Evolutionary conservation across 768 basidiomycete genomes (phyloP), one percentile per base, ranked within the genome.

Genomic region (Porphyrellus cyaneotinctus): DNA sequence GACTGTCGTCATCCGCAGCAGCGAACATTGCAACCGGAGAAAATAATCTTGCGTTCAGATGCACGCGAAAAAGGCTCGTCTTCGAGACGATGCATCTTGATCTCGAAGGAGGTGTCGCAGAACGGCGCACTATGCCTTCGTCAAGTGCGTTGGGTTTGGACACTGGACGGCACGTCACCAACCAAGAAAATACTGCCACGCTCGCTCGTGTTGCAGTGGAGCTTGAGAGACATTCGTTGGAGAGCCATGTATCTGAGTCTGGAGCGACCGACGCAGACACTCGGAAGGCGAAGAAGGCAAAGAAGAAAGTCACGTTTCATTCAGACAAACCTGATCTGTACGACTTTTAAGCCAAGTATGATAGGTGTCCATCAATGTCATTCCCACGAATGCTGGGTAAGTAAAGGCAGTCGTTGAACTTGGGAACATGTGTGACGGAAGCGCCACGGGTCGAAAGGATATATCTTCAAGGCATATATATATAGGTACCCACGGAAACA

Each of bases 11-110:
- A 2, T 77, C 81, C 22, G 72, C 76, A 17, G 71, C 66, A 32
- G 72, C 73, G 3, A 73, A 72, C 13, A 78, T 79, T 8, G 86
- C 84, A 0, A 83, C 83, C n/a, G 89, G 94, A 9, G 95, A 97
- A 68, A 98, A 98, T 71, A 97, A 98, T 62, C 78, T 99, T 9
- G 93, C 88, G 13, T 99, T 98, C 78, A 89, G 86, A 66, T 88
- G 91, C 63, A 97, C 86, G 62, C 77, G 95, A 60, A 92, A 89
- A 65, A 75, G 92, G 45, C 77, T 97, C 51, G 73, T 95, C 20
- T 82, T 98, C 60, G 95, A 97, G 73, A 97, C 93, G 23, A 74
- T 97, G 53, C 92, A 95, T 70, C 74, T 95, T 23, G 86, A 88
- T 65, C 74, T 90, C 33, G 89, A 94, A 67, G 87, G 92, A n/a